Conservation (phyloP, 352 stramenopile species). For the Phytophthora macrochlamydospora region DNA sequence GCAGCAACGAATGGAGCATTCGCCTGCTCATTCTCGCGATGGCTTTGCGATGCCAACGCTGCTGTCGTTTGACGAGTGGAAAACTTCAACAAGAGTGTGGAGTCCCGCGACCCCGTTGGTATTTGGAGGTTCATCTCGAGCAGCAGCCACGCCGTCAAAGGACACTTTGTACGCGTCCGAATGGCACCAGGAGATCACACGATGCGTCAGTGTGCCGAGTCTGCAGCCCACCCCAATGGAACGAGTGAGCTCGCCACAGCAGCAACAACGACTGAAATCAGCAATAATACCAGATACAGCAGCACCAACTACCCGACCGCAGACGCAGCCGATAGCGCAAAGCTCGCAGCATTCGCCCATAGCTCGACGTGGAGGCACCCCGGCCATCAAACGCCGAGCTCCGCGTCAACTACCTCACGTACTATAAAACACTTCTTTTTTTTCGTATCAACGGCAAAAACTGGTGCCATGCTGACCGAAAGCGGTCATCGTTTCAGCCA, state of each 20-base stretch:
- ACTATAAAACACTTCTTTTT: slow-evolving; percentile 11
- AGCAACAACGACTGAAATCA: slow-evolving; percentile 8
- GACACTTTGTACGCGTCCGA: slow-evolving; percentile 25
- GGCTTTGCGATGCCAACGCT: slow-evolving; percentile 18
- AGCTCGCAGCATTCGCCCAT: background rate
- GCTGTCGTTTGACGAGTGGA: slow-evolving; percentile 71
- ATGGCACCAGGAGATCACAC: slow-evolving; percentile 43
- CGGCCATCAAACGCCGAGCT: slow-evolving; percentile 25
- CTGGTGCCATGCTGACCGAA: too few relatives aligned
- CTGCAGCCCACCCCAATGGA: slow-evolving; percentile 68
- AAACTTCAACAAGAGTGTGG: slow-evolving; percentile 59
- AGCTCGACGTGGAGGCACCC: slow-evolving; percentile 17
- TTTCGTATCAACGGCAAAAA: too few relatives aligned
- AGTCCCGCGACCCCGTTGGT: slow-evolving; percentile 24
- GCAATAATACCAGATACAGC: background rate
- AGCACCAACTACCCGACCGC: background rate
- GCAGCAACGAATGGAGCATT: background rate
- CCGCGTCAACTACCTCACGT: slow-evolving; percentile 30
- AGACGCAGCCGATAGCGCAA: slow-evolving; percentile 2
- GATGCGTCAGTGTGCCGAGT: slow-evolving; percentile 61
- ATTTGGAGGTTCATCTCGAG: slow-evolving; percentile 14
- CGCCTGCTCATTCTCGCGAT: background rate
- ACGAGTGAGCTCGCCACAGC: slow-evolving; percentile 31
- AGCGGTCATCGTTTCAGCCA: too few relatives aligned
- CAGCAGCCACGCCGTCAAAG: slow-evolving; percentile 40